Percentiles rank a stretch among this genome's conserved stretches.
Evolutionary conservation across 1,139 yeast species (phyloP).

Genomic region (Magnusiomyces fungicola): DNA sequence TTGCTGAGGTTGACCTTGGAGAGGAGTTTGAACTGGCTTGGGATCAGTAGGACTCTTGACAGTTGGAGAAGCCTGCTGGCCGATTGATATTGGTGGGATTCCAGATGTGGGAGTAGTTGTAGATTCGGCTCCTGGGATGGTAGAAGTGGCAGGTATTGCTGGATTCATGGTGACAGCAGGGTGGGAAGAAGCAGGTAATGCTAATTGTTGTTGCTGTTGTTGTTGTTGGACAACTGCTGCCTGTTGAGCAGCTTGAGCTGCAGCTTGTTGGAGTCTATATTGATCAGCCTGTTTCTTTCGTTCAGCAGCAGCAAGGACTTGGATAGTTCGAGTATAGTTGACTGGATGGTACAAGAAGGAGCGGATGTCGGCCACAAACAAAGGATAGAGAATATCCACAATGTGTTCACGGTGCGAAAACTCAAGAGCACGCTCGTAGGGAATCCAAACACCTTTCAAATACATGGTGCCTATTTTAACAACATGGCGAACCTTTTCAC

Average conservation of each 20-base stretch:
- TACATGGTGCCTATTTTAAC: slow-evolving; percentile 97
- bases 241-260: neutral
- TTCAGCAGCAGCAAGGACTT: slow-evolving; percentile 34
- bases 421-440: slow-evolving; percentile 85
- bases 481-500: slow-evolving; percentile 83
- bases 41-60: slow-evolving; percentile 27
- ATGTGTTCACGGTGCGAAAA: slow-evolving; percentile 90
- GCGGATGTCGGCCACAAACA: slow-evolving; percentile 62
- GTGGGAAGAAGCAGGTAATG: slow-evolving; percentile 30
- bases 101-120: slow-evolving; percentile 65
- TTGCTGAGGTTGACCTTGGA: slow-evolving; percentile 12
- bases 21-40: slow-evolving; percentile 18
- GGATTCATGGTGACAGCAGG: too few relatives aligned
- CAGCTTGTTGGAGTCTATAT: slow-evolving; percentile 14
- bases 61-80: slow-evolving; percentile 33
- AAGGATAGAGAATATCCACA: slow-evolving; percentile 76
- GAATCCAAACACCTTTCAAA: slow-evolving; percentile 97
- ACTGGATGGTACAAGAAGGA: slow-evolving; percentile 44
- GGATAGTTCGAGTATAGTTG: slow-evolving; percentile 32
- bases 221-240: slow-evolving; percentile 12
- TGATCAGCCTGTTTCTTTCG: slow-evolving; percentile 26
- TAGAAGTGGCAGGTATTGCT: too few relatives aligned
- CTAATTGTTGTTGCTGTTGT: slow-evolving; percentile 41
- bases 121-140: slow-evolving; percentile 84
- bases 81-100: slow-evolving; percentile 34